phyloP scores from a whole-genome alignment of 2,329 filamentous ascomycete species.

The Nothomitra cinnamomea region DNA sequence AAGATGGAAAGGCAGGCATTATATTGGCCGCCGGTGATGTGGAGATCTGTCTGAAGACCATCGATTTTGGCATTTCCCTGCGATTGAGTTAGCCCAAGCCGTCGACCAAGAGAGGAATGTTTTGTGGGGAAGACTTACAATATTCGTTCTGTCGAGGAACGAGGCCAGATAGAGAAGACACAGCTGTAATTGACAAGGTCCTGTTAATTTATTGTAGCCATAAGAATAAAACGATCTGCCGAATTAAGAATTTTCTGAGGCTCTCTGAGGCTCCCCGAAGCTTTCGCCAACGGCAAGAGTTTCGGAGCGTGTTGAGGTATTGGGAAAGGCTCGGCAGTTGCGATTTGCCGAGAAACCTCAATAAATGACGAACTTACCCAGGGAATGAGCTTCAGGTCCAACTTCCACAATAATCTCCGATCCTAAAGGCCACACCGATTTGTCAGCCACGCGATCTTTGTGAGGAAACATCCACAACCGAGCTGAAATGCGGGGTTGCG shows the following conservation, averaged over 20 bases:
- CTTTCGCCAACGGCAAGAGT: neutral
- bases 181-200: slow-evolving; percentile 24
- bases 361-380: slow-evolving; percentile 24
- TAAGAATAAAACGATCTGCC: neutral
- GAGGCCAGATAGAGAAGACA: slow-evolving; percentile 57
- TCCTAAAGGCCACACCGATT: slow-evolving; percentile 28
- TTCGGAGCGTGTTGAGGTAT: slow-evolving; percentile 8
- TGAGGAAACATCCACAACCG: too few relatives aligned
- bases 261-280: too few relatives aligned
- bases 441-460: neutral
- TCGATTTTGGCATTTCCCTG: slow-evolving; percentile 47
- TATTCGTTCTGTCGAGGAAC: slow-evolving; percentile 40
- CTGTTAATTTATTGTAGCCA: neutral
- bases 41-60: slow-evolving; percentile 39
- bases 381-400: slow-evolving; percentile 44
- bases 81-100: slow-evolving; percentile 42
- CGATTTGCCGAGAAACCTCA: too few relatives aligned
- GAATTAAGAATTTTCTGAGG: too few relatives aligned
- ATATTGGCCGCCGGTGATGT: slow-evolving; percentile 48
- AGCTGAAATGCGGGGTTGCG: too few relatives aligned
- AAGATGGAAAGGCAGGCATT: slow-evolving; percentile 67
- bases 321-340: too few relatives aligned
- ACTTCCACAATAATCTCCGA: slow-evolving; percentile 41
- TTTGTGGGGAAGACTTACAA: slow-evolving; percentile 7
- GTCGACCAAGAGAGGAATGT: slow-evolving; percentile 7